Base-by-base conservation (phyloP, 2,329 filamentous ascomycete species). In the Stromatinia cepivora region DNA sequence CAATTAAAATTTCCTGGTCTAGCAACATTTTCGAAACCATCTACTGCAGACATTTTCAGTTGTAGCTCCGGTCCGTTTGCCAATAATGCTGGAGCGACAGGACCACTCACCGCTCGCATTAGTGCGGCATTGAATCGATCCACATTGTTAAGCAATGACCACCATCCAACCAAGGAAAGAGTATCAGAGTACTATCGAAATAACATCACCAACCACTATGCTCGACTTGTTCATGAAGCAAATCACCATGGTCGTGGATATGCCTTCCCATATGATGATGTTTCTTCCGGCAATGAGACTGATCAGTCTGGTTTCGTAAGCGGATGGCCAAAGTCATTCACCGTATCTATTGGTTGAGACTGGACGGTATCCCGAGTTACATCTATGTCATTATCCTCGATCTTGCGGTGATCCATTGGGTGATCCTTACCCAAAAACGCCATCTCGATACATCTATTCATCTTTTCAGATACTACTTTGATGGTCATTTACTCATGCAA, bases 211-310 rank as follows among this genome's bases (percentile, higher is more conserved):
- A 91, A 92, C 79, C 87, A 90, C 75, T 91, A 89, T 75, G 81
- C 85, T 42, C 81, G 86, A 11, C 81, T 90, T 52, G 82, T 91
- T 3, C 89, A 91, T 77, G 78, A 82, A 50, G 82, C 86, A 63
- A 87, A 89, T 79, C 75, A 83, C 6, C 87, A 90, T 76, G 84
- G 84, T 1, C 80, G 82, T 57, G 89, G 89, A 0, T 91, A 91
- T 75, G 85, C 87, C 0, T 91, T 90, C 75, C 83, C 89, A 0
- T 91, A 90, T 73, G 89, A 91, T 74, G 89, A 91, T 76, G 88
- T 91, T 25, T 85, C 86, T 67, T 84, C 87, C 0, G 81, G 82
- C 70, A 86, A 83, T 25, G 80, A 82, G 72, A 67, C 77, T 5
- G 88, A 91, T 77, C 87, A 90, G 79, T 87, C 86, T 31, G 88